phyloP scores from a whole-genome alignment of 2,329 filamentous ascomycete species.

The Fusarium longipes region DNA sequence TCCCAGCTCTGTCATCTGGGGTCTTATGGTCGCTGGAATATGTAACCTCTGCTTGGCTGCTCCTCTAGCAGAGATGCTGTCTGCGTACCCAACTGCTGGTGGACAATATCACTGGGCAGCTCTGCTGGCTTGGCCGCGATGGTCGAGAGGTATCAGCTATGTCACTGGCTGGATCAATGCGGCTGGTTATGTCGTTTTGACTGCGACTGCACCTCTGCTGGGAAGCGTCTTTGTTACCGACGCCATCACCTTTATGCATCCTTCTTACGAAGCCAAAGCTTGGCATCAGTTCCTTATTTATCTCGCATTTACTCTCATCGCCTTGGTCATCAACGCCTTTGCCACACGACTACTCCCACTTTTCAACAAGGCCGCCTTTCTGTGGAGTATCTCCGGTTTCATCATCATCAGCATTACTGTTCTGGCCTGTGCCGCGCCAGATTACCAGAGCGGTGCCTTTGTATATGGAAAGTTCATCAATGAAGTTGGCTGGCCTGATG shows the following conservation, averaged over 20 bases:
- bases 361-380: constrained; percentile 75
- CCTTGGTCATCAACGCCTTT: constrained; percentile 74
- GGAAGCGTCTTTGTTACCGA: constrained; percentile 75
- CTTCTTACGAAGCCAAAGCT: constrained; percentile 64
- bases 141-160: constrained; percentile 73
- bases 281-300: constrained; percentile 84
- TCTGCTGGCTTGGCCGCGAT: constrained; percentile 68
- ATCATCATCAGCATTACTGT: constrained; percentile 76
- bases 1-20: constrained; percentile 78
- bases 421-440: constrained; percentile 71
- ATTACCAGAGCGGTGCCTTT: constrained; percentile 72
- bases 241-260: constrained; percentile 70
- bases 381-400: constrained; percentile 77
- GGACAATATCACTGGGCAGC: constrained; percentile 81
- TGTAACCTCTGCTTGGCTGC: constrained; percentile 78
- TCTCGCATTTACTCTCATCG: constrained; percentile 69
- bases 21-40: constrained; percentile 68
- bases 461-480: constrained; percentile 78
- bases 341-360: constrained; percentile 66
- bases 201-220: constrained; percentile 74
- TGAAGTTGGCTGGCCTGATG: constrained; percentile 75
- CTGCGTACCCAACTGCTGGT: constrained; percentile 69
- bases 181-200: constrained; percentile 77
- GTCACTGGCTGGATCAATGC: constrained; percentile 79
- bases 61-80: constrained; percentile 77